Evolutionary conservation across 75 land plant species (phyloP).

Genomic region (Picea sitchensis): DNA sequence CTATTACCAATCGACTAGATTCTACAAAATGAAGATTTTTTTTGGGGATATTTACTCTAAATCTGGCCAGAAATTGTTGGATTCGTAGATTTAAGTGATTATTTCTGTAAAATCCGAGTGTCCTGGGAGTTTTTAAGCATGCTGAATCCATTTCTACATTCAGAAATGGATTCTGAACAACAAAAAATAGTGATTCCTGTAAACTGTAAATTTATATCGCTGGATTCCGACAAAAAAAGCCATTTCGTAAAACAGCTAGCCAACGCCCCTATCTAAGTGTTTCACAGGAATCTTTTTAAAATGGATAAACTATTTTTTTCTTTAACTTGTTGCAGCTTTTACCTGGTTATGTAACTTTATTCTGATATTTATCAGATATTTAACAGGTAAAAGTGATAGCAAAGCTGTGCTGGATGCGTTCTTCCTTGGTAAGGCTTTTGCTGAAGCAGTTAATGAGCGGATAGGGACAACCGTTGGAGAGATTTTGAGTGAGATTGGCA

Average conservation of each 20-base stretch:
- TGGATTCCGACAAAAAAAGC: no score
- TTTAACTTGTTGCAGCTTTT: background rate
- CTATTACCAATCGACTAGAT: background rate
- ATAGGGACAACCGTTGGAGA: slow-evolving; percentile 81
- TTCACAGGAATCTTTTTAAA: background rate
- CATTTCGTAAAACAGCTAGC: no score
- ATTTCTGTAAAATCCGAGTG: no score
- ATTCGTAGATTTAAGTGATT: no score
- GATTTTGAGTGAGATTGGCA: slow-evolving; percentile 77
- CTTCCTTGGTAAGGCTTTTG: slow-evolving; percentile 94
- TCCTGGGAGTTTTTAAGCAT: no score
- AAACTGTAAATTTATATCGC: no score
- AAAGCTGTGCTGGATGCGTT: slow-evolving; percentile 83
- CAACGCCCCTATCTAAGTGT: background rate
- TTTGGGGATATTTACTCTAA: no score
- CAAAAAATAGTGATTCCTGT: no score
- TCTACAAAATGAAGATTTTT: no score
- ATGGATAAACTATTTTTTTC: background rate
- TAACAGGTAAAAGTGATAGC: slow-evolving; percentile 75
- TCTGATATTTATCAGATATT: slow-evolving; percentile 2
- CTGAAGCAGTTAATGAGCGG: slow-evolving; percentile 85
- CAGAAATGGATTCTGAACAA: no score
- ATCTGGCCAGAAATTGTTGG: no score
- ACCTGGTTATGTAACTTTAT: background rate
- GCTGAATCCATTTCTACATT: no score